Percentiles rank a stretch among this genome's conserved stretches.
phyloP scores from a whole-genome alignment of 2,329 filamentous ascomycete genomes.

The Botrytis fragariae region DNA sequence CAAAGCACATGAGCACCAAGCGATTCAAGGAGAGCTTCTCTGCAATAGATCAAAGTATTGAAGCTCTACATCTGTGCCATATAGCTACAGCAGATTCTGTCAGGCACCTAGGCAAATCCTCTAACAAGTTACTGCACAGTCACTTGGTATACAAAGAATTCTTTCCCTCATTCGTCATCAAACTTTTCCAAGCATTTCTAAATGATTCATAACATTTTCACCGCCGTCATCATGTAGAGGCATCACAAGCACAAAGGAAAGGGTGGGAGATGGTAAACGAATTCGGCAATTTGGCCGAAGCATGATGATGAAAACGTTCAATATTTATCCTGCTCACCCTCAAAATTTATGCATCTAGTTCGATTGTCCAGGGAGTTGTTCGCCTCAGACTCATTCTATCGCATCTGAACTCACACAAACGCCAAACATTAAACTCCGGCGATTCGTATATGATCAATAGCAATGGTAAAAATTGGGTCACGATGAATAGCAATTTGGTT shows the following conservation, averaged over 20 bases:
- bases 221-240: not conserved
- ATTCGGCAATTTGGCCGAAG: not conserved
- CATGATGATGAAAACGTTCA: conserved; percentile 4
- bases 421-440: not conserved
- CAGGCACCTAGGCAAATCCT: not conserved
- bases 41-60: not conserved
- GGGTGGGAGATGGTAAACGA: not conserved
- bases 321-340: not conserved
- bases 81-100: not conserved
- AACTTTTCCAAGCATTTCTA: not conserved
- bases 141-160: not conserved
- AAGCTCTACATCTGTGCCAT: not conserved
- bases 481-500: not conserved
- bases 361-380: not conserved
- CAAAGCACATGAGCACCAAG: not conserved
- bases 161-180: not conserved
- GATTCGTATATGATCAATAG: not conserved
- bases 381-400: not conserved
- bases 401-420: not conserved
- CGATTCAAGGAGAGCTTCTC: not conserved
- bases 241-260: conserved; percentile 17
- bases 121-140: not conserved
- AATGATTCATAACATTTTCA: conserved; percentile 1
- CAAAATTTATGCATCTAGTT: not conserved
- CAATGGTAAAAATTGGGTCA: not conserved